These are phyloP conservation scores for Wallacemonas sp. DNA, from an alignment of 208 protist species.

Conservation along the genomic window DNA sequence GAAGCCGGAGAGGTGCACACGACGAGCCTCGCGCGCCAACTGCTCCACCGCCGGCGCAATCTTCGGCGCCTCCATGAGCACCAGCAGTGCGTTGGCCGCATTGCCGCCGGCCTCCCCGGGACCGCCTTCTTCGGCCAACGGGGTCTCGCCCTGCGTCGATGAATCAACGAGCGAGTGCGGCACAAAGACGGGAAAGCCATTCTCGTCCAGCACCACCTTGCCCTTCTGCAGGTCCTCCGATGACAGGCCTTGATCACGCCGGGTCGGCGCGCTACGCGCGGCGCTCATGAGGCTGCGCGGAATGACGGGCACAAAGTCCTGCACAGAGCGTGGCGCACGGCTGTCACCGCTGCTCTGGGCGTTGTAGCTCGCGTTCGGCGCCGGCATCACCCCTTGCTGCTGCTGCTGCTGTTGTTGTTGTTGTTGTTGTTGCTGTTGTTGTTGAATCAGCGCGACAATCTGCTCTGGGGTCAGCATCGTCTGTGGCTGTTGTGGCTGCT, in stretches of 20 bases:
- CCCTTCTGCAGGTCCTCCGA: not conserved
- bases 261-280: slow-evolving; percentile 21
- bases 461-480: slow-evolving; percentile 15
- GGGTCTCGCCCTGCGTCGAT: no score
- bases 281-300: slow-evolving; percentile 39
- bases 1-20: slow-evolving; percentile 83
- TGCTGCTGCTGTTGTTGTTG: slow-evolving; percentile 18
- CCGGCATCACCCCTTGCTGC: no score
- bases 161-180: not conserved
- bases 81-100: slow-evolving; percentile 20
- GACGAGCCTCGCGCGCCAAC: slow-evolving; percentile 66
- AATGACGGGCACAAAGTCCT: slow-evolving; percentile 66
- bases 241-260: not conserved
- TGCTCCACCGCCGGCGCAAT: slow-evolving; percentile 66
- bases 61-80: slow-evolving; percentile 70
- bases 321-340: slow-evolving; percentile 49
- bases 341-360: slow-evolving; percentile 5
- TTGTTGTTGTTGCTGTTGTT: slow-evolving; percentile 16
- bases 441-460: slow-evolving; percentile 15
- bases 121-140: no score
- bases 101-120: not conserved
- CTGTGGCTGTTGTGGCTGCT: not conserved
- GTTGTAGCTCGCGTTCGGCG: no score
- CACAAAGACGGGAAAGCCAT: slow-evolving; percentile 13
- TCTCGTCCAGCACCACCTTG: slow-evolving; percentile 16